These are phyloP conservation scores for Aspergillus saccharolyticus DNA, from an alignment of 495 filamentous ascomycete species.

Conservation along the genomic window DNA sequence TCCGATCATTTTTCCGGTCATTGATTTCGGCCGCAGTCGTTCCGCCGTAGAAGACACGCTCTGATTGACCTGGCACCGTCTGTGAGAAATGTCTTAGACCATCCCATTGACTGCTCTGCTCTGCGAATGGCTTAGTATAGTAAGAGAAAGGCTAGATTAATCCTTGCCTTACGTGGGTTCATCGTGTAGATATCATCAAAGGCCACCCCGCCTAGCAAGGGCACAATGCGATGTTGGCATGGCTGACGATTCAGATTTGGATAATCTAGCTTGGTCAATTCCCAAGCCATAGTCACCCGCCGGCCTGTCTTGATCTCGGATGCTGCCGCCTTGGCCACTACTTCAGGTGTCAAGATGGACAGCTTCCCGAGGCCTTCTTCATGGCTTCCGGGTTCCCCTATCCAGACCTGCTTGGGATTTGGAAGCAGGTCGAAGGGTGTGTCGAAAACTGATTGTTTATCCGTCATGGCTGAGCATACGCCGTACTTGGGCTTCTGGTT, in stretches of 20 bases:
- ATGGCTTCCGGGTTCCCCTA: constrained; percentile 34
- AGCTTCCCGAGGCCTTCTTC: constrained; percentile 43
- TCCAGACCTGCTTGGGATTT: constrained; percentile 40
- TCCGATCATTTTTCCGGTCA: constrained; percentile 46
- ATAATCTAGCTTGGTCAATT: constrained; percentile 42
- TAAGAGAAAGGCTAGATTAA: background rate
- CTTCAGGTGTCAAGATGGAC: constrained; percentile 39
- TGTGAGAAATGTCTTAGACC: constrained; percentile 53
- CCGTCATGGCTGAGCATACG: constrained; percentile 10
- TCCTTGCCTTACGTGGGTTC: constrained; percentile 49
- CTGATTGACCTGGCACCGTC: constrained; percentile 25
- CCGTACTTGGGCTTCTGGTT: background rate
- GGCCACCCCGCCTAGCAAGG: constrained; percentile 37
- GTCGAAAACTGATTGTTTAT: constrained; percentile 21
- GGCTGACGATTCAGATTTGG: constrained; percentile 39
- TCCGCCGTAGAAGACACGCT: constrained; percentile 49
- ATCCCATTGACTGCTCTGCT: constrained; percentile 71
- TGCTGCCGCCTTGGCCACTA: constrained; percentile 33
- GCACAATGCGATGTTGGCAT: constrained; percentile 38
- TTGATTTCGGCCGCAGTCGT: constrained; percentile 42
- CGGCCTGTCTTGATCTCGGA: constrained; percentile 36
- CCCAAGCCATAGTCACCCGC: constrained; percentile 40
- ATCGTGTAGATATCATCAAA: constrained; percentile 61
- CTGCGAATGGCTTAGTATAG: constrained; percentile 4
- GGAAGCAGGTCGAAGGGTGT: constrained; percentile 38